Evolutionary conservation across 2,329 filamentous ascomycete species (phyloP).

Genomic region (Grosmannia huntii): DNA sequence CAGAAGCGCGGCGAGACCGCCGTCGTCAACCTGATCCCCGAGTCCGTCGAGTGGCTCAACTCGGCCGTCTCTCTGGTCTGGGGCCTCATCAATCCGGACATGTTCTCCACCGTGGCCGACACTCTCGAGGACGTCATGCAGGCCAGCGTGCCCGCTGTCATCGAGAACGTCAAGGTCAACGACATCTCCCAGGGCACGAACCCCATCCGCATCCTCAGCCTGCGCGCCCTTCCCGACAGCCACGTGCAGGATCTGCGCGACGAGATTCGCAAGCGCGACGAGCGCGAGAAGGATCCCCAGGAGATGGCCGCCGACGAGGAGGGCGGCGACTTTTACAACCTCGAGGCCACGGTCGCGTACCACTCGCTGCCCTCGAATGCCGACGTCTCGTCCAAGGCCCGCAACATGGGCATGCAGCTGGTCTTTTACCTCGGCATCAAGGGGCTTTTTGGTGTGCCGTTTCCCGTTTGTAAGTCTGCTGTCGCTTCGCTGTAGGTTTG

Average conservation of each 20-base stretch:
- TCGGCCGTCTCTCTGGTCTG: conserved; percentile 72
- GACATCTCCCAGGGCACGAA: conserved; percentile 93
- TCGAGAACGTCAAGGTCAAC: conserved; percentile 89
- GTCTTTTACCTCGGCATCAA: conserved; percentile 88
- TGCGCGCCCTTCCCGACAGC: conserved; percentile 71
- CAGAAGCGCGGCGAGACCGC: conserved; percentile 74
- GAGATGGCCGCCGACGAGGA: conserved; percentile 82
- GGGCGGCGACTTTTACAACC: conserved; percentile 83
- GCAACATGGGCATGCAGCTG: conserved; percentile 95
- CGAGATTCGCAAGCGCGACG: conserved; percentile 64
- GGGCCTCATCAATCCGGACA: conserved; percentile 88
- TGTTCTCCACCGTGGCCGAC: conserved; percentile 87
- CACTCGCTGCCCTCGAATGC: conserved; percentile 65
- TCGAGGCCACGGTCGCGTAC: conserved; percentile 84
- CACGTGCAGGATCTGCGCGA: conserved; percentile 75
- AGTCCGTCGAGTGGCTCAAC: conserved; percentile 96
- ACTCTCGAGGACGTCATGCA: conserved; percentile 95
- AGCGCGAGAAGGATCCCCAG: conserved; percentile 71
- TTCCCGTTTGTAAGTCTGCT: conserved; percentile 51
- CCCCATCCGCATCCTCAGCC: conserved; percentile 73
- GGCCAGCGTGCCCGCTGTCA: conserved; percentile 77
- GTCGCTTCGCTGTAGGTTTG: too few relatives aligned
- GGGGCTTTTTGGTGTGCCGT: conserved; percentile 75
- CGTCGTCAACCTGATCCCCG: conserved; percentile 77
- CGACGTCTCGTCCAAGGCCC: conserved; percentile 65